These are phyloP conservation scores for Beauveria pseudobassiana DNA, from an alignment of 2,329 filamentous ascomycete genomes.

Conservation along the genomic window DNA sequence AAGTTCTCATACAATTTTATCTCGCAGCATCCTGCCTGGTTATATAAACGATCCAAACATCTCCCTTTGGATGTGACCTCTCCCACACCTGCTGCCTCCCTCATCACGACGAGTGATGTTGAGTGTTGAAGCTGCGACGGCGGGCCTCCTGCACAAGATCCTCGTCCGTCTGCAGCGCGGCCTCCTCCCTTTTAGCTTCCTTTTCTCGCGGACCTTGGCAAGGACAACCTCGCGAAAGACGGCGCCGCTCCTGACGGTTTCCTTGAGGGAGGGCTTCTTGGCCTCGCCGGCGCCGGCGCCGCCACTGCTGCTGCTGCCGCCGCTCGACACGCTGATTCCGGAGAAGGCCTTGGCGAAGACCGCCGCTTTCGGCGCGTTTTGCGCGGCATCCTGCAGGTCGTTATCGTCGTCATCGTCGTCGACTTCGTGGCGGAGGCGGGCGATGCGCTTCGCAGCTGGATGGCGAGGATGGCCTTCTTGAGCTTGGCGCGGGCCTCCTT, in stretches of 20 bases:
- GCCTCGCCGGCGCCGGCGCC: slow-evolving; percentile 26
- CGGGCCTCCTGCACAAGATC: slow-evolving; percentile 44
- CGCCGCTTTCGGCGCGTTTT: slow-evolving; percentile 13
- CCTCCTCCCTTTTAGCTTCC: slow-evolving; percentile 62
- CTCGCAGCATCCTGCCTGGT: background rate
- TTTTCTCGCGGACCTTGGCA: slow-evolving; percentile 74
- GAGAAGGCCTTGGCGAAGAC: slow-evolving; percentile 11
- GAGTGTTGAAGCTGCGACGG: slow-evolving; percentile 25
- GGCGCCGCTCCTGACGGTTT: slow-evolving; percentile 35
- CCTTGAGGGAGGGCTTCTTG: slow-evolving; percentile 35
- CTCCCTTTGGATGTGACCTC: background rate
- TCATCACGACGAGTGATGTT: background rate
- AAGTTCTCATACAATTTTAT: background rate
- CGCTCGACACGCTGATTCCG: slow-evolving; percentile 1
- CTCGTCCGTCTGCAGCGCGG: slow-evolving; percentile 60
- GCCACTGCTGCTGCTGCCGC: slow-evolving; percentile 3
- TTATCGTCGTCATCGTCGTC: slow-evolving; percentile 76
- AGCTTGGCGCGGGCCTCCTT: slow-evolving; percentile 89
- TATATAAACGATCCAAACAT: background rate
- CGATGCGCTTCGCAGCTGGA: slow-evolving; percentile 94
- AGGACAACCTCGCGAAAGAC: slow-evolving; percentile 94
- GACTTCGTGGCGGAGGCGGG: slow-evolving; percentile 86
- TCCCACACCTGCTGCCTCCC: background rate
- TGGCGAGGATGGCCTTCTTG: slow-evolving; percentile 86
- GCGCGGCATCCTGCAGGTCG: slow-evolving; percentile 54